Conservation (phyloP, 2,329 filamentous ascomycete genomes). For the Colletotrichum sp. region DNA sequence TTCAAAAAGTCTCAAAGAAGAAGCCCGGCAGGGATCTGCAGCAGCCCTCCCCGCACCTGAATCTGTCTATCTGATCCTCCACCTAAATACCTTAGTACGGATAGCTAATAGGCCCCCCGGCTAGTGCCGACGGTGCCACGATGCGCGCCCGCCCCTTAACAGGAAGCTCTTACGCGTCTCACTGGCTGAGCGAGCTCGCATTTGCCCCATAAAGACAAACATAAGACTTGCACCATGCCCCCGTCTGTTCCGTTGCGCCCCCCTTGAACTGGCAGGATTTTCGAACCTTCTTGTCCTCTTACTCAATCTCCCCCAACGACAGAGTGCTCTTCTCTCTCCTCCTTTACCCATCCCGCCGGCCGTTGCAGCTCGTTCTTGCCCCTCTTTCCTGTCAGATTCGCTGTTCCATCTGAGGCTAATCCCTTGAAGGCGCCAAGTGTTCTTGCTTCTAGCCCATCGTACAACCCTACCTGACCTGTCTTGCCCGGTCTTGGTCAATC, state of each 20-base stretch:
- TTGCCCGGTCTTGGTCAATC: not conserved
- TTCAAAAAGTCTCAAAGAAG: not conserved
- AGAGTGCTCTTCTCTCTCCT: not conserved
- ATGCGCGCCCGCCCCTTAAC: not conserved
- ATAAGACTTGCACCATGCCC: not conserved
- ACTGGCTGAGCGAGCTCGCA: constrained; percentile 5
- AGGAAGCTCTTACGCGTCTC: not conserved
- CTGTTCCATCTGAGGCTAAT: not conserved
- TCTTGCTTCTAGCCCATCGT: not conserved
- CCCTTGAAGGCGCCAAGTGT: not conserved
- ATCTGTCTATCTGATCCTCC: not conserved
- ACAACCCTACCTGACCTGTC: not conserved
- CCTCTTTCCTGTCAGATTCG: not conserved
- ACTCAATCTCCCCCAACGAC: not conserved
- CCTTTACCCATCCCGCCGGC: not conserved
- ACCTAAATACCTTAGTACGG: not conserved
- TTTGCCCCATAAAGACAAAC: not conserved
- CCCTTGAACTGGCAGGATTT: not conserved
- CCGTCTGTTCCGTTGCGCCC: not conserved
- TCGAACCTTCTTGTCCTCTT: not conserved
- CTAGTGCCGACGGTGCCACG: not conserved
- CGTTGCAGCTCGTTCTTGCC: not conserved
- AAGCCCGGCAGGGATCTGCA: not conserved
- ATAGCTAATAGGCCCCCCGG: not conserved
- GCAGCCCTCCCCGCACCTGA: not conserved